phyloP scores from a whole-genome alignment of 2,329 filamentous ascomycete species.

The Sclerotinia sclerotiorum region DNA sequence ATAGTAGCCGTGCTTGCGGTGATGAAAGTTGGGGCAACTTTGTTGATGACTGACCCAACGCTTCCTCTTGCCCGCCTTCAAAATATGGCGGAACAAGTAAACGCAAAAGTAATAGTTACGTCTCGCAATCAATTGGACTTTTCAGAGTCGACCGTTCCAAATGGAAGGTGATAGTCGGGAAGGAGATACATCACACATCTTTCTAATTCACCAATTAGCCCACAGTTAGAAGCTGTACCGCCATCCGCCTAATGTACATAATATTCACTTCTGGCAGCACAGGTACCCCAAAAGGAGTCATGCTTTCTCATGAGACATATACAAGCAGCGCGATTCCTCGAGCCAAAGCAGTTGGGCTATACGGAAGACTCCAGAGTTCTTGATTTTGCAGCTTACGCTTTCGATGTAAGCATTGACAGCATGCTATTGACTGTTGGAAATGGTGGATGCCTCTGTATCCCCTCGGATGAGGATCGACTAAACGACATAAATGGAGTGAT shows the following conservation, averaged over 20 bases:
- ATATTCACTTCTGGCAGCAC: constrained; percentile 41
- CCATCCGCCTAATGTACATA: constrained; percentile 26
- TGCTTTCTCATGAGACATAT: constrained; percentile 32
- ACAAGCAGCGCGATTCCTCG: constrained; percentile 21
- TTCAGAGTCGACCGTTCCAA: constrained; percentile 14
- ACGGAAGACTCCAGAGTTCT: constrained; percentile 28
- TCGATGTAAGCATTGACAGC: constrained; percentile 42
- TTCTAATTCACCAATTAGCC: neutral
- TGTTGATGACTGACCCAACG: constrained; percentile 39
- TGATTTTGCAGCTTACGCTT: constrained; percentile 42
- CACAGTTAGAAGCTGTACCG: constrained; percentile 15
- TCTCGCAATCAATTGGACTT: constrained; percentile 18
- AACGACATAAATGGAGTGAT: constrained; percentile 42
- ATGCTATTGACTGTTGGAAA: constrained; percentile 41
- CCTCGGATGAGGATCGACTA: constrained; percentile 43
- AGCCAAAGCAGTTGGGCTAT: constrained; percentile 24
- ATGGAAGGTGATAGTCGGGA: constrained; percentile 8
- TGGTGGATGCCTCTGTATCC: constrained; percentile 45
- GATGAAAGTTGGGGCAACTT: constrained; percentile 37
- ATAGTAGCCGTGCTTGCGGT: constrained; percentile 39
- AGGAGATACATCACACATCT: neutral
- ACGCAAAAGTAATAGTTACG: constrained; percentile 25
- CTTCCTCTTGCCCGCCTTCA: constrained; percentile 35
- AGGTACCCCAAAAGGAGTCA: constrained; percentile 35
- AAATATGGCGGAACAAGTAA: constrained; percentile 25